A percentile compares a stretch with the other conserved stretches of the same genome.
These are phyloP conservation scores for Centaurea solstitialis DNA, from an alignment of 129 eudicot species.

Conservation along the genomic window DNA sequence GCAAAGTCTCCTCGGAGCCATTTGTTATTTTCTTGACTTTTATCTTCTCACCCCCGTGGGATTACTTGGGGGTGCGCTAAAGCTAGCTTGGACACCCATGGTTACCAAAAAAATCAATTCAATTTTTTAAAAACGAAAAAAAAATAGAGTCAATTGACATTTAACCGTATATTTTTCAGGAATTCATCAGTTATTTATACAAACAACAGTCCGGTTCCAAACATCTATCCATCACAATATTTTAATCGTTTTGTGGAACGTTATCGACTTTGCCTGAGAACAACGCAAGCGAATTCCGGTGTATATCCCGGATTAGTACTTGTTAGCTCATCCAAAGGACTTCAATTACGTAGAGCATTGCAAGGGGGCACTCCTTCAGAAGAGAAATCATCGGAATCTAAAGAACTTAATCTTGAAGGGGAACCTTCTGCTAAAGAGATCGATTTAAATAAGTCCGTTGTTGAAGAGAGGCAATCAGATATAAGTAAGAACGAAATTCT, in stretches of 20 bases:
- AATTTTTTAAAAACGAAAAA: too few relatives aligned
- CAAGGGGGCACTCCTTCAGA: constrained; percentile 4
- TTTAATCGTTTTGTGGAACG: constrained; percentile 28
- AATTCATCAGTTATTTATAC: constrained; percentile 38
- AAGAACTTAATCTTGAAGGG: constrained; percentile 14
- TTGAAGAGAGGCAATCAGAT: constrained; percentile 22
- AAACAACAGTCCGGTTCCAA: constrained; percentile 28
- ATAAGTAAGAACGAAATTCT: constrained; percentile 40
- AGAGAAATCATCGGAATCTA: constrained; percentile 27
- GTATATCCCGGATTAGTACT: constrained; percentile 25
- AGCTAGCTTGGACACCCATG: neutral
- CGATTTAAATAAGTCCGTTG: constrained; percentile 10
- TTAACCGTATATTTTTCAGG: constrained; percentile 37
- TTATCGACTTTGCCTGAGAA: constrained; percentile 28
- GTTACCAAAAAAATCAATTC: neutral
- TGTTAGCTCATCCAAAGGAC: constrained; percentile 22
- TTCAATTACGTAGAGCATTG: constrained; percentile 28
- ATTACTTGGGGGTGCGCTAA: neutral
- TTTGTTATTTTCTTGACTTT: too few relatives aligned
- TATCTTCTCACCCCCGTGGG: neutral
- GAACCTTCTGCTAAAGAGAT: constrained; percentile 19
- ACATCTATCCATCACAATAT: constrained; percentile 9
- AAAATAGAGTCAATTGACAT: neutral
- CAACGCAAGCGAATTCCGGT: neutral
- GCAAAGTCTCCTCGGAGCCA: too few relatives aligned